phyloP scores from a whole-genome alignment of 331 rosid genomes.

The Acacia pycnantha region DNA sequence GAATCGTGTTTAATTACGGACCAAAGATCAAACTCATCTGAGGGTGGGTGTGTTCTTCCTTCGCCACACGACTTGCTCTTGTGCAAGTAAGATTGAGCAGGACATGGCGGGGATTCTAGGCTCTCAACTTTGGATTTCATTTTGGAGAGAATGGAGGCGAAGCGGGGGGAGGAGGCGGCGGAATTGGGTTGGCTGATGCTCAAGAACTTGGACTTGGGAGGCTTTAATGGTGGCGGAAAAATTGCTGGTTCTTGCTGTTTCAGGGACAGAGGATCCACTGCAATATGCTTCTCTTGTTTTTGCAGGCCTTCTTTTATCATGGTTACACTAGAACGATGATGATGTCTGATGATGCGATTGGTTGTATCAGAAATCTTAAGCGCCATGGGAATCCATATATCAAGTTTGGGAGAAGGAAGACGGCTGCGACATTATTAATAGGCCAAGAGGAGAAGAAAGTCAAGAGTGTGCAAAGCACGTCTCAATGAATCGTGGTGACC shows the following conservation, averaged over 20 bases:
- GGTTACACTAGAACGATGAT: background rate
- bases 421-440: constrained; percentile 26
- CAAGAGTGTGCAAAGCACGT: constrained; percentile 24
- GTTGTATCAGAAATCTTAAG: constrained; percentile 31
- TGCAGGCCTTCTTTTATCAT: constrained; percentile 31
- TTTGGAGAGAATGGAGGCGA: constrained; percentile 26
- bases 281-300: constrained; percentile 65
- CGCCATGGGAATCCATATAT: constrained; percentile 16
- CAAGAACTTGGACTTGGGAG: constrained; percentile 56
- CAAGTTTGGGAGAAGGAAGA: background rate
- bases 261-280: constrained; percentile 72
- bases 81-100: constrained; percentile 34
- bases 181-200: constrained; percentile 78
- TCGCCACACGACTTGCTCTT: constrained; percentile 78
- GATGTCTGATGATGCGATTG: background rate
- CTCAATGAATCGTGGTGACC: constrained; percentile 51
- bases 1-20: constrained; percentile 30
- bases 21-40: constrained; percentile 74
- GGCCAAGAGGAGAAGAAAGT: constrained; percentile 7
- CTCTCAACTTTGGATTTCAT: constrained; percentile 39
- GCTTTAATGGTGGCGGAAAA: constrained; percentile 39
- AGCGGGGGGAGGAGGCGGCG: constrained; percentile 57
- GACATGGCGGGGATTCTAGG: constrained; percentile 41
- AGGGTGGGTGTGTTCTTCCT: constrained; percentile 43
- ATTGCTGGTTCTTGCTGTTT: background rate